These are phyloP conservation scores for Drechslerella dactyloides DNA, from an alignment of 2,329 filamentous ascomycete species.

Conservation along the genomic window DNA sequence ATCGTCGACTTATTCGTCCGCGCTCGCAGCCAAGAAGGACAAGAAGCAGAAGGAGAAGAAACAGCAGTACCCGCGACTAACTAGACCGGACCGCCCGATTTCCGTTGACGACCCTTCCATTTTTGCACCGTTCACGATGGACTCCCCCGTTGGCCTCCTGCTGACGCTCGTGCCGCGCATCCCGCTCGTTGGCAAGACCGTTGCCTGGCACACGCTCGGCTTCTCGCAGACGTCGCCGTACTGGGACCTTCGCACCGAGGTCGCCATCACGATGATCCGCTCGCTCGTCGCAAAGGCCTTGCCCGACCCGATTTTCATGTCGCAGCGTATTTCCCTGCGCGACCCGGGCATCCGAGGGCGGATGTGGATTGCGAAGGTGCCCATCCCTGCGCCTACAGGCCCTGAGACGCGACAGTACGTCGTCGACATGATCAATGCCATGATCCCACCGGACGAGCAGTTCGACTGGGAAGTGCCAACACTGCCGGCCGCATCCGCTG, in stretches of 20 bases:
- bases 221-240: constrained; percentile 74
- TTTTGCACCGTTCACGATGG: constrained; percentile 43
- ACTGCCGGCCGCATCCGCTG: constrained; percentile 68
- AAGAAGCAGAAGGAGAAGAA: constrained; percentile 1
- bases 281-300: constrained; percentile 62
- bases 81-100: constrained; percentile 37
- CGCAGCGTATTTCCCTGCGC: constrained; percentile 69
- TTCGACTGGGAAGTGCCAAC: constrained; percentile 61
- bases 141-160: constrained; percentile 27
- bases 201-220: constrained; percentile 69
- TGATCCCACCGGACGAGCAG: constrained; percentile 58
- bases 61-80: constrained; percentile 12
- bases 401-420: constrained; percentile 66
- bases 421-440: constrained; percentile 65
- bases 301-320: constrained; percentile 65
- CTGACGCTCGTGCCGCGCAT: constrained; percentile 32
- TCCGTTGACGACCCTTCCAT: constrained; percentile 40
- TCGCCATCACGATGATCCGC: constrained; percentile 75
- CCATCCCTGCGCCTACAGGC: constrained; percentile 66
- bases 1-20: background rate
- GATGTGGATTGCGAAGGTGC: constrained; percentile 79
- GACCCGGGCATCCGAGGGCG: constrained; percentile 75
- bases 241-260: constrained; percentile 76
- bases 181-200: constrained; percentile 54
- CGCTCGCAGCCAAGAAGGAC: background rate